These are phyloP conservation scores for Boechera stricta DNA, from an alignment of 345 rosid species.

Conservation along the genomic window DNA sequence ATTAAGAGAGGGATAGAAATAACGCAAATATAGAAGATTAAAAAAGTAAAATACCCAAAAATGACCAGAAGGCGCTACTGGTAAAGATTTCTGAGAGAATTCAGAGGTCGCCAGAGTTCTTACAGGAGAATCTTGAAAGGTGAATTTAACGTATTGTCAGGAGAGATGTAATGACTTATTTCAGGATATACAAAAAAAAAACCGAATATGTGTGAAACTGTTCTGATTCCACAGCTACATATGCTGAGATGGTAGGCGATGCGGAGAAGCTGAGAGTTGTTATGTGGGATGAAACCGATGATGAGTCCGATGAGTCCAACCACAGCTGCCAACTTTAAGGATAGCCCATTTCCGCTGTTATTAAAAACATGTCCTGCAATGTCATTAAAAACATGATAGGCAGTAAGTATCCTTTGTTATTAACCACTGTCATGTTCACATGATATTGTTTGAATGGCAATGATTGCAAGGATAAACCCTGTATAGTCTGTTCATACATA, in stretches of 20 bases:
- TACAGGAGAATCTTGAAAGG: too few relatives aligned
- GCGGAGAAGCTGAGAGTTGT: conserved; percentile 19
- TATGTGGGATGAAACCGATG: conserved; percentile 65
- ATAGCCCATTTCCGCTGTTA: conserved; percentile 56
- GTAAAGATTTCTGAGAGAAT: too few relatives aligned
- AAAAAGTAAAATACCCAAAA: conserved; percentile 18
- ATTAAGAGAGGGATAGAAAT: conserved; percentile 3
- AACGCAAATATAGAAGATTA: conserved; percentile 4
- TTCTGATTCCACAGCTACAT: conserved; percentile 27
- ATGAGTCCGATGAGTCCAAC: conserved; percentile 83
- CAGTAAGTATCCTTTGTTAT: neutral
- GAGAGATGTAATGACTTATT: too few relatives aligned
- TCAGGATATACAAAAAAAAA: too few relatives aligned
- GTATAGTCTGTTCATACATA: conserved; percentile 59
- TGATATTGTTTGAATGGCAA: conserved; percentile 9
- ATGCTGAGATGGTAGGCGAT: conserved; percentile 30
- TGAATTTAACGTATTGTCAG: too few relatives aligned
- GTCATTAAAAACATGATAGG: conserved; percentile 4
- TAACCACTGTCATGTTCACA: conserved; percentile 5
- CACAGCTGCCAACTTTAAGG: conserved; percentile 69
- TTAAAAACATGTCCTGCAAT: conserved; percentile 55
- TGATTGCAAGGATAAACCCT: conserved; percentile 21
- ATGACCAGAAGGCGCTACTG: too few relatives aligned
- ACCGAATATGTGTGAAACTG: neutral
- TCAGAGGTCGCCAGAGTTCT: too few relatives aligned